phyloP scores from a whole-genome alignment of 2,329 filamentous ascomycete species.

The Colletotrichum sp. region DNA sequence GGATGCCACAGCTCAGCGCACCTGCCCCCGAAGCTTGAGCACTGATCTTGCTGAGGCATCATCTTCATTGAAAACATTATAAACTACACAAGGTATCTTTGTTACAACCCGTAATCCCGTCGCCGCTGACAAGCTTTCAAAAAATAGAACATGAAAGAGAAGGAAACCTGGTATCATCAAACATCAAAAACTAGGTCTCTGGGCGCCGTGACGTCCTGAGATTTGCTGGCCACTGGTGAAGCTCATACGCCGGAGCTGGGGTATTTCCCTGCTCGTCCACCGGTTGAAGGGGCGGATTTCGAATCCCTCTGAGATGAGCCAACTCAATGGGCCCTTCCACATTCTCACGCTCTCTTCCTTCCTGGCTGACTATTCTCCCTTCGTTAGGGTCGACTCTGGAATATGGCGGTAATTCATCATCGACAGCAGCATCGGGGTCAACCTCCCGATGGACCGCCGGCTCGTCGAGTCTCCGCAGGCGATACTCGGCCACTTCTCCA shows the following conservation, averaged over 20 bases:
- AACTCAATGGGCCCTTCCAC: not conserved
- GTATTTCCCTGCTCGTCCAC: not conserved
- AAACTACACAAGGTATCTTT: not conserved
- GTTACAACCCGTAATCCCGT: not conserved
- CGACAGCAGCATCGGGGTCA: not conserved
- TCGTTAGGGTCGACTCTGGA: conserved; percentile 8
- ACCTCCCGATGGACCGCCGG: not conserved
- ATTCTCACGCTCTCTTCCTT: not conserved
- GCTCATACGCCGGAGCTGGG: not conserved
- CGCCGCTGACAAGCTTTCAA: not conserved
- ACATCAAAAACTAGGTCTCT: not conserved
- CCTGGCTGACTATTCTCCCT: not conserved
- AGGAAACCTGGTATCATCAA: not conserved
- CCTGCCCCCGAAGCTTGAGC: not conserved
- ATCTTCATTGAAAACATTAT: not conserved
- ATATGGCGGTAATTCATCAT: conserved; percentile 5
- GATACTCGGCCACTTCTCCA: not conserved
- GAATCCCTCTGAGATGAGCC: not conserved
- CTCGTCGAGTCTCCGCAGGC: not conserved
- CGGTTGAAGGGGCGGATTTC: not conserved
- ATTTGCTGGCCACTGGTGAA: not conserved
- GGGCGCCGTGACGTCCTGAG: not conserved
- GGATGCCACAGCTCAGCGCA: not conserved
- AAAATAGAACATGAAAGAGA: not conserved
- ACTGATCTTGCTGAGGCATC: not conserved